These are phyloP conservation scores for Dysphania ambrosioides DNA, from an alignment of 148 eudicot genomes.

Conservation along the genomic window DNA sequence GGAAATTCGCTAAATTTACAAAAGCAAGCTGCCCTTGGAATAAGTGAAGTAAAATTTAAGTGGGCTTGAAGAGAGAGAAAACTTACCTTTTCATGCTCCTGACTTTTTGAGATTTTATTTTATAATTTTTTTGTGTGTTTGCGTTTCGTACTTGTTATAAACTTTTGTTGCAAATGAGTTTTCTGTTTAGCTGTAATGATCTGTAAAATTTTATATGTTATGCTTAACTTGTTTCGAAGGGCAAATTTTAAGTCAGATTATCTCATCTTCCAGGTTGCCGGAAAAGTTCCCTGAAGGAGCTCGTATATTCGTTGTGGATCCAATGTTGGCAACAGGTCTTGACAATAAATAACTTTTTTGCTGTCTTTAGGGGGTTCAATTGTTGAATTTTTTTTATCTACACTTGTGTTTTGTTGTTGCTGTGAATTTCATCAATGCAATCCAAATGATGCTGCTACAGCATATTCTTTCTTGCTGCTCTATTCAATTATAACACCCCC, in stretches of 20 bases:
- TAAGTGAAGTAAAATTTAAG: neutral
- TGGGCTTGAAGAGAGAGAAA: neutral
- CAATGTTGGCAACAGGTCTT: conserved; percentile 98
- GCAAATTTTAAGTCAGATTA: neutral
- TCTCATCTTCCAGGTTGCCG: conserved; percentile 59
- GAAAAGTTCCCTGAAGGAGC: conserved; percentile 82
- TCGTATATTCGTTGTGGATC: conserved; percentile 81
- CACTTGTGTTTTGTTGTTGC: neutral
- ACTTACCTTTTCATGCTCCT: neutral
- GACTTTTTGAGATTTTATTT: no score
- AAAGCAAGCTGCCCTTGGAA: neutral
- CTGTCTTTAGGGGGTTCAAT: no score
- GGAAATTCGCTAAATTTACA: no score
- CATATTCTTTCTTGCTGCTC: neutral
- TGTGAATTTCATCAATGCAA: no score
- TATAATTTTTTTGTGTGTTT: neutral
- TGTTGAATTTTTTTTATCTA: neutral
- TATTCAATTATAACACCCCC: neutral
- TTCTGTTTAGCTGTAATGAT: neutral
- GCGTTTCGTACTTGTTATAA: neutral
- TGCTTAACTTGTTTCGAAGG: neutral
- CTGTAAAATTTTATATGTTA: neutral
- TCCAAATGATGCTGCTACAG: neutral
- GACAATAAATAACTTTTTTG: neutral
- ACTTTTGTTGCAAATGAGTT: neutral